Percentiles rank a stretch among this genome's conserved stretches.
Conservation (phyloP, 1,139 yeast species). For the Pichia sp. region DNA sequence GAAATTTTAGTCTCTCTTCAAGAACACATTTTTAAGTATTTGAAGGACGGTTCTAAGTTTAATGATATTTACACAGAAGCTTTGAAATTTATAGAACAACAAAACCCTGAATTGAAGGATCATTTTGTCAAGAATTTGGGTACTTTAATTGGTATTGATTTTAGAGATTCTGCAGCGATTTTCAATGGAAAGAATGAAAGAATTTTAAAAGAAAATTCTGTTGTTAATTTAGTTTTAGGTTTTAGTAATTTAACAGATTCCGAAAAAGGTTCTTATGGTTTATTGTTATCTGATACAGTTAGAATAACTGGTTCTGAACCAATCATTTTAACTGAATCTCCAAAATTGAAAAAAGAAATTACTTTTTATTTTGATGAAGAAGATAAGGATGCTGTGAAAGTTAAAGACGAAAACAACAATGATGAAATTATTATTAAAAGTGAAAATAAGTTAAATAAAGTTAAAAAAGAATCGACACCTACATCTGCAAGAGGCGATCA, state of each 20-base stretch:
- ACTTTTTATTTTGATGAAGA: slow-evolving; percentile 84
- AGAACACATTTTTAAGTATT: slow-evolving; percentile 47
- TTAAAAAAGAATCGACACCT: slow-evolving; percentile 4
- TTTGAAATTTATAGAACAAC: slow-evolving; percentile 48
- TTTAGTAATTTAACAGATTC: slow-evolving; percentile 57
- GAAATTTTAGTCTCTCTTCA: slow-evolving; percentile 69
- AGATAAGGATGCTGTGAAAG: slow-evolving; percentile 22
- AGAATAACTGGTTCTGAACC: slow-evolving; percentile 61
- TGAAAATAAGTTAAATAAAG: slow-evolving; percentile 2
- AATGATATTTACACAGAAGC: slow-evolving; percentile 63
- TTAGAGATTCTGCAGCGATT: slow-evolving; percentile 72
- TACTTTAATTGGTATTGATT: slow-evolving; percentile 85
- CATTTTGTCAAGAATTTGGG: slow-evolving; percentile 80
- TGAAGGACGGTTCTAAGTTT: slow-evolving; percentile 65
- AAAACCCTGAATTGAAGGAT: slow-evolving; percentile 56
- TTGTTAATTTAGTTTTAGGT: slow-evolving; percentile 72
- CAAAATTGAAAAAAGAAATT: slow-evolving; percentile 66
- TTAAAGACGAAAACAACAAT: slow-evolving; percentile 1
- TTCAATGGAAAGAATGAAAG: slow-evolving; percentile 72
- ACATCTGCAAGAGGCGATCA: slow-evolving; percentile 11
- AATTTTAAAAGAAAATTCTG: slow-evolving; percentile 61
- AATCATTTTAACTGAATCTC: slow-evolving; percentile 63
- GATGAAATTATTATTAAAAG: slow-evolving; percentile 3
- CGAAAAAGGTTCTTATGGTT: slow-evolving; percentile 52
- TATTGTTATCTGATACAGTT: slow-evolving; percentile 78